A percentile compares a stretch with the other conserved stretches of the same genome.
These are phyloP conservation scores for Daedalea quercina DNA, from an alignment of 768 basidiomycete species.

Conservation along the genomic window DNA sequence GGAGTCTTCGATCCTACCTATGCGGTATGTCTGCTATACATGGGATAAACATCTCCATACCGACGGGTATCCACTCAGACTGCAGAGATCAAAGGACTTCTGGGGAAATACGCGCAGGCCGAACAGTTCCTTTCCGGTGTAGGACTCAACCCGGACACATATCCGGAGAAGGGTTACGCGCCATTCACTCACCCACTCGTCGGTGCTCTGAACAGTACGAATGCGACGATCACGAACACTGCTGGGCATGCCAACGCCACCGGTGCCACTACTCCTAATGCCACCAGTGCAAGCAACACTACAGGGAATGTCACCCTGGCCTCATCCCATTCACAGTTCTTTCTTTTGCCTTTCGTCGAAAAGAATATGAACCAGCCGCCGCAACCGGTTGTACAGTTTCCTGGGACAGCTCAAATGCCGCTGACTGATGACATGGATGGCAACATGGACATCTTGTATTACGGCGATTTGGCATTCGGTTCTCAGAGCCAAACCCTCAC, in stretches of 20 bases:
- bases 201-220: background rate
- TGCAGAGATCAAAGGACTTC: constrained; percentile 19
- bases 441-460: constrained; percentile 41
- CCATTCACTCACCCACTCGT: constrained; percentile 14
- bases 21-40: constrained; percentile 11
- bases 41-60: background rate
- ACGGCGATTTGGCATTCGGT: constrained; percentile 43
- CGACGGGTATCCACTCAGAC: constrained; percentile 15
- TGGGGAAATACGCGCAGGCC: constrained; percentile 26
- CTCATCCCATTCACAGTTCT: background rate
- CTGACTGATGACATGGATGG: constrained; percentile 35
- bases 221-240: background rate
- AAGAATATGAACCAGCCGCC: constrained; percentile 4
- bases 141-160: constrained; percentile 23
- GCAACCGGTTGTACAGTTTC: constrained; percentile 13
- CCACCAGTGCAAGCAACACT: background rate
- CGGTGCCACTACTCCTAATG: background rate
- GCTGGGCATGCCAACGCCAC: too few species aligned
- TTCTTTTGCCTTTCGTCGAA: background rate
- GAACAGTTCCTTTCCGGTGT: constrained; percentile 23
- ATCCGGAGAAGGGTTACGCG: constrained; percentile 18
- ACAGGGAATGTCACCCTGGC: background rate
- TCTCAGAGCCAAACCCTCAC: constrained; percentile 45
- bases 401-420: constrained; percentile 17
- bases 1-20: constrained; percentile 17